Base-by-base conservation (phyloP, 352 stramenopile genomes). In the Pythium phragmitis region DNA sequence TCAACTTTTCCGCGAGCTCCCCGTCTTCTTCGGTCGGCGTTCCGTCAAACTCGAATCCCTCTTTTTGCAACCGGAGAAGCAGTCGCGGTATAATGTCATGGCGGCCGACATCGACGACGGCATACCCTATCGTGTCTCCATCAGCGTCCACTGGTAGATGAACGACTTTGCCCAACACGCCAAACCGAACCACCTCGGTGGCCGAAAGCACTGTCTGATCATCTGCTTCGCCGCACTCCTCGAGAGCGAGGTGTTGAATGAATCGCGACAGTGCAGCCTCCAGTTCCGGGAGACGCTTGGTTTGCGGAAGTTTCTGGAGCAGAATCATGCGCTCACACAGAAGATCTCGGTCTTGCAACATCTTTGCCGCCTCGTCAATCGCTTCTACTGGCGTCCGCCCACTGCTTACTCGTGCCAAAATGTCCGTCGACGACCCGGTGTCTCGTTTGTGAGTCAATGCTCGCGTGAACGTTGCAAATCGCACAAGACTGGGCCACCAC, bases 171-270 rank as follows among this genome's bases (percentile, higher is more conserved):
- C 76, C 75, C 13, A 89, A 54, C 41, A 91, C 85, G 11, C 85
- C 85, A 58, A 87, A 82, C 2, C 82, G 79, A 57, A 76, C 80
- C 0, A 84, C 75, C 28, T 85, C 73, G 13, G 81, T 77, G 6
- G 85, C 85, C 12, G 81, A 91, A 45, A 82, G 79, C 19, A 91
- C 83, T 34, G 79, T 92, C 48, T 88, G 79, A 55, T 92, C 84
- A 41, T 92, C 84, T 4, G 80, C 80, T 73, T 91, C 84, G 8
- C 84, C 84, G 37, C 82, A 92, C 43, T 89, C 82, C 53, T 92
- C 79, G 19, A 91, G 70, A 28, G 82, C 80, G 14, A 91, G 56
- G 47, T 87, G 84, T 16, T 82, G 66, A 26, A 92, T 66, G 50
- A 82, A 90, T 7, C 77, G 80, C 30, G 82, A 87, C 6, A 92